Evolutionary conservation across 768 basidiomycete species (phyloP).

Genomic region (Neoboletus brunneissimus): DNA sequence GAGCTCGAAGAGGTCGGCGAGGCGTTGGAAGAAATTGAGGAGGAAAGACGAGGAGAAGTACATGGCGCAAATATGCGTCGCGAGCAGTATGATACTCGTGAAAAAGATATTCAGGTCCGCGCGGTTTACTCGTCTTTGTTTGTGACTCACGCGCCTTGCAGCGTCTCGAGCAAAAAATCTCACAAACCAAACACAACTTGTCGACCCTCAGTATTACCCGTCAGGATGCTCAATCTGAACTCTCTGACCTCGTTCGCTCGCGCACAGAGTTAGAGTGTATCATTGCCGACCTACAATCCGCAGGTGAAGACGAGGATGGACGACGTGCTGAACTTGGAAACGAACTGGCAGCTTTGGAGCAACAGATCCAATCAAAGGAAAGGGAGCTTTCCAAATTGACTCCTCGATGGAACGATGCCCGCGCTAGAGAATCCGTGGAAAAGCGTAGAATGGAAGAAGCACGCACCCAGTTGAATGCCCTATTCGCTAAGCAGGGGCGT

Average conservation of each 20-base stretch:
- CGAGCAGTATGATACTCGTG: constrained; percentile 77
- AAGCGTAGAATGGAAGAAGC: constrained; percentile 72
- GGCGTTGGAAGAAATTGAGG: constrained; percentile 81
- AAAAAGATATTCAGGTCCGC: constrained; percentile 80
- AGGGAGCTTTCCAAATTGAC: constrained; percentile 55
- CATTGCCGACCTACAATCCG: constrained; percentile 70
- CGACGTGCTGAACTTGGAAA: constrained; percentile 58
- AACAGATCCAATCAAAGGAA: constrained; percentile 64
- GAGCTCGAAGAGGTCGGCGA: constrained; percentile 88
- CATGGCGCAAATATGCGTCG: constrained; percentile 81
- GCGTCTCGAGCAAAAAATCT: constrained; percentile 72
- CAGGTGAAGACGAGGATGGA: constrained; percentile 62
- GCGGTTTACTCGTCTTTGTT: background rate
- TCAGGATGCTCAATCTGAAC: constrained; percentile 75
- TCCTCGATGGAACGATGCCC: constrained; percentile 68
- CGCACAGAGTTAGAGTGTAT: constrained; percentile 85
- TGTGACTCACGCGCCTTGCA: constrained; percentile 30
- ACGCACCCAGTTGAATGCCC: constrained; percentile 62
- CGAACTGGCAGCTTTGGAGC: constrained; percentile 61
- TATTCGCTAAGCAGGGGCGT: constrained; percentile 91
- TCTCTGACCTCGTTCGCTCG: constrained; percentile 81
- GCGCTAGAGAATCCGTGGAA: constrained; percentile 49
- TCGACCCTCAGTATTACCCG: constrained; percentile 70
- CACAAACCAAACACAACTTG: constrained; percentile 64
- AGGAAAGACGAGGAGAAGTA: constrained; percentile 77